Conservation (phyloP, 2,329 filamentous ascomycete species). For the Herpotrichia juniperi region DNA sequence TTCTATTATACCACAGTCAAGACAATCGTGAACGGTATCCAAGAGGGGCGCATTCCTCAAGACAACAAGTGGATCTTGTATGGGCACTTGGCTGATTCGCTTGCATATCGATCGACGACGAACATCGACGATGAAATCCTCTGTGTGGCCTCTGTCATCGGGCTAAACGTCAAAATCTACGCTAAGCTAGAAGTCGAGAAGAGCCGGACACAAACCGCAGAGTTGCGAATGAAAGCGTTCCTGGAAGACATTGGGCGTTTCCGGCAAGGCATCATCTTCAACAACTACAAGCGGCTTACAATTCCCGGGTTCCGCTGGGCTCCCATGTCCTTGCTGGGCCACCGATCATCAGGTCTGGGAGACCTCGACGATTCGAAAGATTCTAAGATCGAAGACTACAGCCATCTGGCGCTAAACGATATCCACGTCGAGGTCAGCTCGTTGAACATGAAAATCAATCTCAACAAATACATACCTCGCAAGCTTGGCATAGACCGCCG, state of each 20-base stretch:
- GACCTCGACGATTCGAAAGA: conserved; percentile 16
- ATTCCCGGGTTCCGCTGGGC: conserved; percentile 20
- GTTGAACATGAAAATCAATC: conserved; percentile 15
- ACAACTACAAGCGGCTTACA: conserved; percentile 16
- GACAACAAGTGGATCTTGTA: conserved; percentile 21
- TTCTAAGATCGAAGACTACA: conserved; percentile 17
- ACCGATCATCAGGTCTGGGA: conserved; percentile 15
- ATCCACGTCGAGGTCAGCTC: conserved; percentile 15
- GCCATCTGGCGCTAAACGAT: conserved; percentile 14
- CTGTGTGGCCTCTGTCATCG: conserved; percentile 19
- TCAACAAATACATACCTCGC: conserved; percentile 20
- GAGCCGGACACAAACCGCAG: conserved; percentile 13
- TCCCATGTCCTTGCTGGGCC: conserved; percentile 14
- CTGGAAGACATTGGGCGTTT: conserved; percentile 18
- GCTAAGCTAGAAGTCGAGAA: conserved; percentile 13
- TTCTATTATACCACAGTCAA: conserved; percentile 19
- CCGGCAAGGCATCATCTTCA: conserved; percentile 19
- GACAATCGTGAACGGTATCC: conserved; percentile 16
- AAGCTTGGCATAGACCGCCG: conserved; percentile 15
- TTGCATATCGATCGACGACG: conserved; percentile 15
- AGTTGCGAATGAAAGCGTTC: conserved; percentile 20
- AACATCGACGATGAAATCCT: conserved; percentile 19
- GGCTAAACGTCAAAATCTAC: conserved; percentile 15
- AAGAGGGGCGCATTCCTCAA: conserved; percentile 13
- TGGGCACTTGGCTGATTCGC: conserved; percentile 13